Percentiles rank a stretch among this genome's conserved stretches.
phyloP scores from a whole-genome alignment of 2,329 filamentous ascomycete genomes.

The Knufia fluminis region DNA sequence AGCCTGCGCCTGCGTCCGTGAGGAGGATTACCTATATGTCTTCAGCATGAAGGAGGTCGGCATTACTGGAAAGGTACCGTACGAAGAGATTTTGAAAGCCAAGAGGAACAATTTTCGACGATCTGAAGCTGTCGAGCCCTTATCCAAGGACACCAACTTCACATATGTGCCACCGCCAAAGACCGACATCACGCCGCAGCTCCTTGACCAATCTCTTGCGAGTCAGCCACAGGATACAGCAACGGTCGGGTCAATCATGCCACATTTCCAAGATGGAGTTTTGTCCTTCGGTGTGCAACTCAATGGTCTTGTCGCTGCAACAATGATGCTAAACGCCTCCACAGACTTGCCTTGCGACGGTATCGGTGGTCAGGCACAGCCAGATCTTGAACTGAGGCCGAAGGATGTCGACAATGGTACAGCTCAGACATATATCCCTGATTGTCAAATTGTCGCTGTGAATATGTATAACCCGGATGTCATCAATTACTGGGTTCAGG shows the following conservation, averaged over 20 bases:
- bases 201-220: constrained; percentile 18
- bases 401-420: constrained; percentile 16
- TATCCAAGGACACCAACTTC: constrained; percentile 4
- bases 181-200: constrained; percentile 17
- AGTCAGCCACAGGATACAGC: constrained; percentile 20
- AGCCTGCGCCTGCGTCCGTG: no score
- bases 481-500: constrained; percentile 20
- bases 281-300: constrained; percentile 17
- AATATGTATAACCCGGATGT: constrained; percentile 21
- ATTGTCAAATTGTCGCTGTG: constrained; percentile 21
- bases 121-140: background rate
- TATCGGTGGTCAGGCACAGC: constrained; percentile 16
- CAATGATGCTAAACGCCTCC: constrained; percentile 19
- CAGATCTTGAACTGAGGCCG: constrained; percentile 19
- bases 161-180: constrained; percentile 21
- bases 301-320: constrained; percentile 16
- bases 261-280: constrained; percentile 16
- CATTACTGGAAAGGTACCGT: background rate
- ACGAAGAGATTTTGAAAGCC: background rate
- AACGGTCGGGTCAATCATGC: constrained; percentile 17
- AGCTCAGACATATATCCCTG: constrained; percentile 14
- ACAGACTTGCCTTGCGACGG: constrained; percentile 16
- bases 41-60: no score
- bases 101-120: background rate
- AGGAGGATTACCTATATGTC: no score